Base-by-base conservation (phyloP, 1,284 basidiomycete genomes). In the Tranzscheliella williamsii region DNA sequence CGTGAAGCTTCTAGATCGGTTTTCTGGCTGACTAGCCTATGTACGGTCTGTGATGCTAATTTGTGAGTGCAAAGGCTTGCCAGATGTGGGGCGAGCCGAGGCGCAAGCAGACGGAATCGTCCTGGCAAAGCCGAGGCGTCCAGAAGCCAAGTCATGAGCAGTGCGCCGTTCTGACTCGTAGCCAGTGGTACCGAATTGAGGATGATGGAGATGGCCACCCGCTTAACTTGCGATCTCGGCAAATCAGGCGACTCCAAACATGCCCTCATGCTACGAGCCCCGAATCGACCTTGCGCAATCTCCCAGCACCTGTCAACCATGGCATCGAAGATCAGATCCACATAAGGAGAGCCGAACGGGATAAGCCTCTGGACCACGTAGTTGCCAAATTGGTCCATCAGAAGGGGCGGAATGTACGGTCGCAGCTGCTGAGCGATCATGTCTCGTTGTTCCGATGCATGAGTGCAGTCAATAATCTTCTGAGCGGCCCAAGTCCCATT, bases 401-500 rank as follows among this genome's bases (percentile, higher is more conserved):
- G 84, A 23, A 99, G 83, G 12, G 95, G 91, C 37, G 95, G 95
- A 6, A 90, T 85, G 76, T 93, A 98, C 0, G 95, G 87, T 41
- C 89, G 82, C 54, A 99, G 79, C 76, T 95, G 89, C 75, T 88
- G 85, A 34, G 88, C 86, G 71, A 99, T 87, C 27, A 96, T 79
- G 3, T 82, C 83, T 46, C 91, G 84, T 78, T 98, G 95, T 55
- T 95, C 91, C 5, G 88, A 86, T n/a, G 84, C 87, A 44, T 86
- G 84, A 33, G 93, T 89, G 39, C 65, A 67, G 80, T 97, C 93
- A 64, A 98, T 97, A 75, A 97, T 94, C 83, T 78, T 74, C 79
- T 98, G 95, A 3, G 93, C 94, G 1, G 95, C 94, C 95, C 95
- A 98, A 0, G 95, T 99, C 30, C 95, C 95, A 71, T 98, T 98